These are phyloP conservation scores for Ogataea glucozyma DNA, from an alignment of 805 yeast genomes.

Conservation along the genomic window DNA sequence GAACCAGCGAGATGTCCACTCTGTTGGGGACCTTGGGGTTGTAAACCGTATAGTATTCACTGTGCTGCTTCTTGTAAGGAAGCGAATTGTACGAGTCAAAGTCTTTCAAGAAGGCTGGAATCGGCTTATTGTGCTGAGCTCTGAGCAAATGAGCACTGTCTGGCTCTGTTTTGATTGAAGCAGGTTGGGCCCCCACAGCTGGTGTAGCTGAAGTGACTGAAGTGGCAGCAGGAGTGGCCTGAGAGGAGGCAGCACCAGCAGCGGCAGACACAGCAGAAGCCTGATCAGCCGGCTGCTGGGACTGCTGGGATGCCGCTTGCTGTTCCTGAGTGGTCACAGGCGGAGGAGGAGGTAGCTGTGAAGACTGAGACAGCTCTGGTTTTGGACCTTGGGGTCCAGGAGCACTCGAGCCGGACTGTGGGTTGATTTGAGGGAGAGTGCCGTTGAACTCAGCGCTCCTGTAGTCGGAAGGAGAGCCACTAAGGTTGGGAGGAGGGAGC, in stretches of 20 bases:
- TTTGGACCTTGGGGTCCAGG: slow-evolving; percentile 32
- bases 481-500: slow-evolving; percentile 38
- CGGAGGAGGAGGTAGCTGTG: slow-evolving; percentile 30
- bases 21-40: slow-evolving; percentile 80
- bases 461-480: slow-evolving; percentile 28
- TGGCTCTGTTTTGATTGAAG: slow-evolving; percentile 23
- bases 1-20: slow-evolving; percentile 85
- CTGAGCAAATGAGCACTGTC: slow-evolving; percentile 40
- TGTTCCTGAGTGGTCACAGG: slow-evolving; percentile 24
- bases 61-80: slow-evolving; percentile 76
- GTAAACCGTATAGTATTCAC: slow-evolving; percentile 84
- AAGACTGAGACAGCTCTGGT: slow-evolving; percentile 32
- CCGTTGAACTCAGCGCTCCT: slow-evolving; percentile 24
- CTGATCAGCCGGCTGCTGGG: slow-evolving; percentile 27
- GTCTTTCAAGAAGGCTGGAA: slow-evolving; percentile 79
- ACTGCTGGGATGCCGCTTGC: slow-evolving; percentile 20
- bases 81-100: slow-evolving; percentile 77
- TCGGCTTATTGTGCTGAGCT: slow-evolving; percentile 66
- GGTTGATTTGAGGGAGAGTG: slow-evolving; percentile 25
- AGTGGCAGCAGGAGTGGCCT: slow-evolving; percentile 31
- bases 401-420: slow-evolving; percentile 29
- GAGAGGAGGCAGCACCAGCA: slow-evolving; percentile 31
- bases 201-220: slow-evolving; percentile 35
- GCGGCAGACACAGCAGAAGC: slow-evolving; percentile 33
- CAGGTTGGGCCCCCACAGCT: slow-evolving; percentile 12